Evolutionary conservation across 208 protist species (phyloP), one percentile per base, ranked within the genome.

Genomic region (Blechomonas ayalai): DNA sequence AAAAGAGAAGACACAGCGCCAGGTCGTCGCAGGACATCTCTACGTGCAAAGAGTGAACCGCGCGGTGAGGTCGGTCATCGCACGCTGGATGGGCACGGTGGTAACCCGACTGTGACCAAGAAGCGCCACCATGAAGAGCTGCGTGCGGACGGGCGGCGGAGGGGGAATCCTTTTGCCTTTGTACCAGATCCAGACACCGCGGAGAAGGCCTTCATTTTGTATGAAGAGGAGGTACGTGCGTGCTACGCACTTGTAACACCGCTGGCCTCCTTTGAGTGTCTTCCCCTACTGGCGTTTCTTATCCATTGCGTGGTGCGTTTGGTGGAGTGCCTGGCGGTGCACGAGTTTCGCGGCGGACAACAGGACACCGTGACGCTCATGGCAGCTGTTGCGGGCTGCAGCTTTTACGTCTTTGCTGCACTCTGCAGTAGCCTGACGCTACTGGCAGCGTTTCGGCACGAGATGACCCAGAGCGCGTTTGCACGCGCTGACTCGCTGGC

Each of bases 341-440:
- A 87, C 36, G 46, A 46, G 18, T 81, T 81, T 49, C 61, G 69
- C n/a, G 35, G 24, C 19, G 41, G 31, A 4, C 10, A 16, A 2
- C 20, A 43, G 20, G 84, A 92, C 51, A 55, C 38, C 3, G 71
- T 88, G 22, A 80, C 78, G 0, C 56, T 87, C 10, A 88, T 93
- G 38, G 84, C 77, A 1, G 51, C 64, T 16, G 28, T 90, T 19
- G 60, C 84, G 7, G 84, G 84, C 1, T 65, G 63, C 44, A 67
- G 62, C 2, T 93, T 93, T 45, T 93, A 93, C 51, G 53, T 78
- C 2, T 45, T 73, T 23, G 81, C 84, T 6, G 51, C 75, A 13
- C 33, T 82, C 23, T 83, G 76, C 1, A 72, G 48, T 45, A 48
- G 48, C 32, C 23, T 41, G 20, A 52, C 45, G 4, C 34, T 38